phyloP scores from a whole-genome alignment of 306 rosid species.

The Lathyrus sativus region DNA sequence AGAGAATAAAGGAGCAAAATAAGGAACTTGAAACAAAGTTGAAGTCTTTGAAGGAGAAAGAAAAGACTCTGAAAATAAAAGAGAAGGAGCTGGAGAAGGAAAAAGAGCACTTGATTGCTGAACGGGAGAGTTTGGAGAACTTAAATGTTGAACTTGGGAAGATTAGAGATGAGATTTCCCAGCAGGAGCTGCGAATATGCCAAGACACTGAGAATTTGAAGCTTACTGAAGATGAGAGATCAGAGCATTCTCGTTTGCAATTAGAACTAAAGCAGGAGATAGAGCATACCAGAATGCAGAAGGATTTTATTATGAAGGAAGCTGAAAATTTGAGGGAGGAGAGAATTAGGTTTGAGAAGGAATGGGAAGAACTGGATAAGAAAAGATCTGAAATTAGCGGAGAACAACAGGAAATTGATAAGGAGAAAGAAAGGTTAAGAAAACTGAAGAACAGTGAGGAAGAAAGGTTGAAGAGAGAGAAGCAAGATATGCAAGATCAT shows the following conservation, averaged over 20 bases:
- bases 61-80: constrained; percentile 55
- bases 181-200: constrained; percentile 57
- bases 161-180: constrained; percentile 56
- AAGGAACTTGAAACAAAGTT: constrained; percentile 62
- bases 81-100: constrained; percentile 72
- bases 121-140: constrained; percentile 52
- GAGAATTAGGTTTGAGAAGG: constrained; percentile 78
- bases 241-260: constrained; percentile 67
- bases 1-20: constrained; percentile 75
- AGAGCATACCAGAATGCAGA: constrained; percentile 62
- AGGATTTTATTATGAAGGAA: constrained; percentile 58
- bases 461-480: constrained; percentile 70
- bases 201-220: constrained; percentile 65
- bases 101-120: constrained; percentile 63
- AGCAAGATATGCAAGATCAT: constrained; percentile 52
- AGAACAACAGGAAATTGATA: constrained; percentile 51
- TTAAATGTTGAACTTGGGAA: constrained; percentile 61
- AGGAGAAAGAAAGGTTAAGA: constrained; percentile 64
- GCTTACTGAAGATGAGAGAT: constrained; percentile 68
- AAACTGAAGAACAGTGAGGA: constrained; percentile 56
- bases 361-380: constrained; percentile 83
- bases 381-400: constrained; percentile 58
- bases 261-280: constrained; percentile 75
- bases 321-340: constrained; percentile 71
- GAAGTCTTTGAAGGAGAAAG: constrained; percentile 63